Conservation (phyloP, 495 filamentous ascomycete genomes). For the Trichodelitschia bisporula region DNA sequence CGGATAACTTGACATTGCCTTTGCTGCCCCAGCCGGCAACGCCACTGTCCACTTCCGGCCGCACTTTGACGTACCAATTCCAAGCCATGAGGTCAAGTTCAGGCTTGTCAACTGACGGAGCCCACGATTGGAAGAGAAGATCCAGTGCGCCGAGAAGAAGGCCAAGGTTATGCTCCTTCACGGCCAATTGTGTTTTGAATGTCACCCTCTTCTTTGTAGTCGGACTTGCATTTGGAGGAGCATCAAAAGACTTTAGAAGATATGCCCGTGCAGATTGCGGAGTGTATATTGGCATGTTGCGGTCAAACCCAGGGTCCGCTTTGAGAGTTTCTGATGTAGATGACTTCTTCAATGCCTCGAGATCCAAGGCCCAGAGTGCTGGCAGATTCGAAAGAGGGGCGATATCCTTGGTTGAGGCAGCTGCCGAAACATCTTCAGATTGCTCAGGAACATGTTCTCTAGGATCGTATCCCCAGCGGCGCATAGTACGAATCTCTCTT, state of each 20-base stretch:
- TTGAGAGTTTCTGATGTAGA: constrained; percentile 12
- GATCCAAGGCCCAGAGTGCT: constrained; percentile 55
- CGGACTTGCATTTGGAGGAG: neutral
- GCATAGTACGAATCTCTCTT: constrained; percentile 44
- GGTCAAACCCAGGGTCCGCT: constrained; percentile 4
- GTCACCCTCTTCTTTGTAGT: constrained; percentile 15
- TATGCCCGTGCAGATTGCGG: constrained; percentile 37
- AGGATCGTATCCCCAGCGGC: constrained; percentile 53
- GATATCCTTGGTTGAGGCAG: constrained; percentile 9
- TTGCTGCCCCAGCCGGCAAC: constrained; percentile 63
- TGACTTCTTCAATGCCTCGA: constrained; percentile 32
- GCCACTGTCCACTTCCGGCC: constrained; percentile 47
- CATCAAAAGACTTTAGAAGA: constrained; percentile 33
- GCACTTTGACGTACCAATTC: constrained; percentile 53
- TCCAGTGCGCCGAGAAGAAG: constrained; percentile 40
- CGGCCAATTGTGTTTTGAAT: constrained; percentile 23
- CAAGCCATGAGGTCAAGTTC: constrained; percentile 56
- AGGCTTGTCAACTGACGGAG: constrained; percentile 22
- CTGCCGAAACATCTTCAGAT: constrained; percentile 10
- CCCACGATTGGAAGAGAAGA: constrained; percentile 47
- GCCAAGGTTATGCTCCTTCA: constrained; percentile 39
- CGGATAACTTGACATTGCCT: constrained; percentile 34
- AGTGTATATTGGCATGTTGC: constrained; percentile 36
- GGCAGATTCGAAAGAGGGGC: constrained; percentile 17
- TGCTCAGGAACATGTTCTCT: constrained; percentile 27